These are phyloP conservation scores for Fusarium albosuccineum DNA, from an alignment of 2,329 filamentous ascomycete genomes.

Conservation along the genomic window DNA sequence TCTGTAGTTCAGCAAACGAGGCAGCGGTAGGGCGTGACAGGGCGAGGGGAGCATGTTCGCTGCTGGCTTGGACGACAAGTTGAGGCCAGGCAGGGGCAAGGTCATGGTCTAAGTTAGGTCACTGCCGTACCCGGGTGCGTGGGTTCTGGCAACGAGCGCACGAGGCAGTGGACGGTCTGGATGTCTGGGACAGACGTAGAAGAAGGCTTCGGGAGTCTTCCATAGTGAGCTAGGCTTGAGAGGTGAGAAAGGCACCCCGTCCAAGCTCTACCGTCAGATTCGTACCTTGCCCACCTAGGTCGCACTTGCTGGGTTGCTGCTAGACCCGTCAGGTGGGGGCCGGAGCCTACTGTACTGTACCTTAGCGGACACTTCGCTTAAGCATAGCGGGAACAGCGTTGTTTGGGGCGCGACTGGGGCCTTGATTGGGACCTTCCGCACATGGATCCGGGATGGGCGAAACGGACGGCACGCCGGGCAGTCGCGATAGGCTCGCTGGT, in stretches of 20 bases:
- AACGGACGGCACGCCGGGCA: conserved; percentile 34
- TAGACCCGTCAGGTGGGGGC: conserved; percentile 10
- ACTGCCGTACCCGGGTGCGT: conserved; percentile 40
- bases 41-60: conserved; percentile 2
- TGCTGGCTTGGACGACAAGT: conserved; percentile 22
- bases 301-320: not conserved
- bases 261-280: conserved; percentile 30
- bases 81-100: conserved; percentile 32
- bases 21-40: conserved; percentile 9
- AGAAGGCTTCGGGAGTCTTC: conserved; percentile 29
- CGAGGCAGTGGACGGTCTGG: conserved; percentile 1
- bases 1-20: conserved; percentile 10
- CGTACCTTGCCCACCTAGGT: conserved; percentile 5
- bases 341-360: conserved; percentile 9
- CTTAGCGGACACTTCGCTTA: conserved; percentile 45
- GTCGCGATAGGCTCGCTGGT: conserved; percentile 36
- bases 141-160: conserved; percentile 24
- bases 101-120: conserved; percentile 33
- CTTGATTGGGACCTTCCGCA: not conserved
- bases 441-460: conserved; percentile 7
- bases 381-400: conserved; percentile 43
- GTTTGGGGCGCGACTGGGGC: conserved; percentile 43
- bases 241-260: conserved; percentile 8
- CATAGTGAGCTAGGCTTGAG: conserved; percentile 20
- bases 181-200: conserved; percentile 17